Percentiles rank a stretch among this genome's conserved stretches.
Conservation (phyloP, 2,329 filamentous ascomycete species). For the Calonectria pauciramosa region DNA sequence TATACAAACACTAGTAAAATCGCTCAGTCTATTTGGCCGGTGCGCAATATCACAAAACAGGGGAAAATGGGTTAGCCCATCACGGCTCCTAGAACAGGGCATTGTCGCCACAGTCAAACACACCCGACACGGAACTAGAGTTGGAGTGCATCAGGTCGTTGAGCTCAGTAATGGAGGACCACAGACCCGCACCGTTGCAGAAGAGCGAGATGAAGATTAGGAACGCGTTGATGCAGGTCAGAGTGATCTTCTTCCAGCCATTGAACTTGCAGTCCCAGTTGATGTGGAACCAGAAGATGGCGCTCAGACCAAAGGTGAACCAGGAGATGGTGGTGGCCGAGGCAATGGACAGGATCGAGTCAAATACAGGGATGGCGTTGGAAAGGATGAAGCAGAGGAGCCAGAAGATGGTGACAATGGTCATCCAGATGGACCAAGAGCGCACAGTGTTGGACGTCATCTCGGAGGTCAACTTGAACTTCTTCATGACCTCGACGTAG, state of each 20-base stretch:
- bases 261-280: slow-evolving; percentile 51
- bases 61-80: slow-evolving; percentile 28
- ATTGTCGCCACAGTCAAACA: slow-evolving; percentile 53
- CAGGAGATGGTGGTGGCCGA: slow-evolving; percentile 53
- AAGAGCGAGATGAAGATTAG: slow-evolving; percentile 51
- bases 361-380: slow-evolving; percentile 54
- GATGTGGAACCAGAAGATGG: slow-evolving; percentile 53
- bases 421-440: slow-evolving; percentile 53
- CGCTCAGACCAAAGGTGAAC: slow-evolving; percentile 55
- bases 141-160: slow-evolving; percentile 47
- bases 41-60: slow-evolving; percentile 33
- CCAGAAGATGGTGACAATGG: slow-evolving; percentile 52
- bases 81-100: slow-evolving; percentile 47
- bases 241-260: slow-evolving; percentile 46
- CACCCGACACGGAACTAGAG: slow-evolving; percentile 45
- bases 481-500: slow-evolving; percentile 51
- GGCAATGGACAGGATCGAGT: slow-evolving; percentile 54
- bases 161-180: slow-evolving; percentile 50
- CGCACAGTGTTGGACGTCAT: slow-evolving; percentile 50
- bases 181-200: slow-evolving; percentile 53
- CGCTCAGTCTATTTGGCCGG: slow-evolving; percentile 31
- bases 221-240: slow-evolving; percentile 47
- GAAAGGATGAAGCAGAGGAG: slow-evolving; percentile 51
- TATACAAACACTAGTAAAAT: slow-evolving; percentile 40
- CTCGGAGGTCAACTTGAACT: slow-evolving; percentile 48